Conservation (phyloP, 306 rosid genomes). For the Prunus armeniaca region DNA sequence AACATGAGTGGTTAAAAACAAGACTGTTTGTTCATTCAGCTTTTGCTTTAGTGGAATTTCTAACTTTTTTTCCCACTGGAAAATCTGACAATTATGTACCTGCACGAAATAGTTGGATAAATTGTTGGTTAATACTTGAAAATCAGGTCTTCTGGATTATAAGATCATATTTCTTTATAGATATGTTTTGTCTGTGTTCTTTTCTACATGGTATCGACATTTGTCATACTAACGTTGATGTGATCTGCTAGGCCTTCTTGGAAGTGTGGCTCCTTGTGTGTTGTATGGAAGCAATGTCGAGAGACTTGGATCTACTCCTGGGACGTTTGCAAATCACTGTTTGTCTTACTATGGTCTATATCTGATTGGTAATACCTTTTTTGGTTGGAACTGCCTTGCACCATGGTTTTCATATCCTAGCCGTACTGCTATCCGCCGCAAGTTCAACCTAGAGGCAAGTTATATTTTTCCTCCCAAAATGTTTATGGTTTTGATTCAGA, state of each 20-base stretch:
- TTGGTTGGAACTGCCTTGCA: constrained; percentile 80
- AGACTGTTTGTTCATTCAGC: not conserved
- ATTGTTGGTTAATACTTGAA: not conserved
- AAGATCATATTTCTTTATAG: not conserved
- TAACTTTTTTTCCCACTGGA: not conserved
- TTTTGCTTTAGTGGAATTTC: not conserved
- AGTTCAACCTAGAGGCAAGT: constrained; percentile 92
- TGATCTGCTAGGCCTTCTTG: constrained; percentile 71
- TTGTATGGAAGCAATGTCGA: constrained; percentile 90
- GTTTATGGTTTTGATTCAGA: not conserved
- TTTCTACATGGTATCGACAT: not conserved
- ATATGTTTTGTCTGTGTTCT: not conserved
- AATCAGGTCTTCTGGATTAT: not conserved
- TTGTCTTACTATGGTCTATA: constrained; percentile 69
- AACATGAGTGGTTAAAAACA: not conserved
- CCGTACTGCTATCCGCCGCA: constrained; percentile 79
- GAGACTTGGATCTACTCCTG: constrained; percentile 69
- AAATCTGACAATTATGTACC: not conserved
- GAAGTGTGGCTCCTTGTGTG: constrained; percentile 94
- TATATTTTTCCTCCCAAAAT: not conserved
- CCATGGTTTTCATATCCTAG: constrained; percentile 75
- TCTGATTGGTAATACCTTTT: constrained; percentile 63
- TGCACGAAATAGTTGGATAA: not conserved
- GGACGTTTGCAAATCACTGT: constrained; percentile 75
- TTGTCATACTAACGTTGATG: not conserved